Evolutionary conservation across 2,329 filamentous ascomycete species (phyloP).

Genomic region (Colletotrichum graminicola): DNA sequence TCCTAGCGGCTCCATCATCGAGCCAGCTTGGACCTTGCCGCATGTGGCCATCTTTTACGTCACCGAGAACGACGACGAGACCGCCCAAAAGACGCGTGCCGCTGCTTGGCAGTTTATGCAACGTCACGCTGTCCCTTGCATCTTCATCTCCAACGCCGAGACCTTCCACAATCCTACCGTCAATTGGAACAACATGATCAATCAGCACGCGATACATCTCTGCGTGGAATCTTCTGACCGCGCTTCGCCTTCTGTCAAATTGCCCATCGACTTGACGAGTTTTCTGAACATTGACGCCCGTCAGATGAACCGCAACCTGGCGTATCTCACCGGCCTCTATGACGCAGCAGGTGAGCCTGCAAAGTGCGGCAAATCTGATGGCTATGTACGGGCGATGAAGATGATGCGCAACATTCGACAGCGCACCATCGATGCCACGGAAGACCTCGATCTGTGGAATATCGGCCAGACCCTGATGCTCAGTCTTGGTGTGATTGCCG

Average conservation of each 20-base stretch:
- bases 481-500: conserved; percentile 16
- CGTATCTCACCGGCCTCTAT: conserved; percentile 59
- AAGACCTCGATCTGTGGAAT: conserved; percentile 27
- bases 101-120: conserved; percentile 61
- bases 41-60: conserved; percentile 64
- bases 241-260: conserved; percentile 53
- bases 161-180: conserved; percentile 52
- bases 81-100: conserved; percentile 54
- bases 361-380: background rate
- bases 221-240: conserved; percentile 58
- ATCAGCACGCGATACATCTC: conserved; percentile 60
- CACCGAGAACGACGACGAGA: conserved; percentile 56
- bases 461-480: conserved; percentile 12
- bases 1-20: conserved; percentile 54
- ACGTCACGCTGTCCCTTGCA: conserved; percentile 60
- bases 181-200: conserved; percentile 52
- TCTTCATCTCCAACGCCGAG: conserved; percentile 62
- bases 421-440: background rate
- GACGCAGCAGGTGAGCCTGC: conserved; percentile 42
- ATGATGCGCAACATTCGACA: conserved; percentile 1
- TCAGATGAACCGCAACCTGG: conserved; percentile 66
- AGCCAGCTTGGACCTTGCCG: conserved; percentile 60
- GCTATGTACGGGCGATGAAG: conserved; percentile 22
- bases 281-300: conserved; percentile 64
- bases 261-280: conserved; percentile 62